A percentile compares a stretch with the other conserved stretches of the same genome.
Evolutionary conservation across 441 rosid species (phyloP).

Genomic region (Erodium texanum): DNA sequence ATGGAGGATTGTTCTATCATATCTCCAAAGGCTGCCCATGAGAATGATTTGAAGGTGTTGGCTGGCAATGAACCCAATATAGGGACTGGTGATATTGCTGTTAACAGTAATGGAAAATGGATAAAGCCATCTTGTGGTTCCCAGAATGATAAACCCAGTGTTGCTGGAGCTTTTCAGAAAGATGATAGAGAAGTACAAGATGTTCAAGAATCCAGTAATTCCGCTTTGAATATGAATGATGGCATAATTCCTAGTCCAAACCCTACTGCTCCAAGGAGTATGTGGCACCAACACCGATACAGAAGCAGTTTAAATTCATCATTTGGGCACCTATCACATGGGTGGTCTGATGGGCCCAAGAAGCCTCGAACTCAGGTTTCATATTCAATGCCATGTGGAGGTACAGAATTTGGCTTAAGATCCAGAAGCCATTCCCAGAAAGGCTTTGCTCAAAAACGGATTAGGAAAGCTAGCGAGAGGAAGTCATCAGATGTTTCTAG

Average conservation of each 20-base stretch:
- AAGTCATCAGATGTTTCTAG: slow-evolving; percentile 42
- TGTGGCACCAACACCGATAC: slow-evolving; percentile 43
- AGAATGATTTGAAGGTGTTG: slow-evolving; percentile 17
- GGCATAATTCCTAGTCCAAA: slow-evolving; percentile 58
- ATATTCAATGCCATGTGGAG: slow-evolving; percentile 61
- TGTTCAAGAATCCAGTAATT: slow-evolving; percentile 38
- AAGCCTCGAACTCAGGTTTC: slow-evolving; percentile 90
- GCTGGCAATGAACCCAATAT: slow-evolving; percentile 23
- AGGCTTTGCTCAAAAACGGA: slow-evolving; percentile 56
- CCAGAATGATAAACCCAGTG: slow-evolving; percentile 21
- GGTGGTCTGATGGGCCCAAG: slow-evolving; percentile 83
- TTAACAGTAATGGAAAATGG: slow-evolving; percentile 14
- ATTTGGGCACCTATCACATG: slow-evolving; percentile 40
- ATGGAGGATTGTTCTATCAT: slow-evolving; percentile 23
- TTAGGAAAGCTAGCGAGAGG: slow-evolving; percentile 70
- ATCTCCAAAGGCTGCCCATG: slow-evolving; percentile 22
- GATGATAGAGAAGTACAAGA: slow-evolving; percentile 25
- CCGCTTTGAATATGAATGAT: slow-evolving; percentile 47
- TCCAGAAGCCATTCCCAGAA: slow-evolving; percentile 44
- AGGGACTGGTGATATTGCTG: slow-evolving; percentile 19
- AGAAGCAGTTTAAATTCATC: slow-evolving; percentile 39
- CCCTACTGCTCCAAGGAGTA: slow-evolving; percentile 80
- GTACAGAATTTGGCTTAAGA: slow-evolving; percentile 47
- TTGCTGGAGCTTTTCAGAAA: slow-evolving; percentile 26
- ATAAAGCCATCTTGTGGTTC: slow-evolving; percentile 14